These are phyloP conservation scores for Opeltia flavorubescens DNA, from an alignment of 495 filamentous ascomycete genomes.

Conservation along the genomic window DNA sequence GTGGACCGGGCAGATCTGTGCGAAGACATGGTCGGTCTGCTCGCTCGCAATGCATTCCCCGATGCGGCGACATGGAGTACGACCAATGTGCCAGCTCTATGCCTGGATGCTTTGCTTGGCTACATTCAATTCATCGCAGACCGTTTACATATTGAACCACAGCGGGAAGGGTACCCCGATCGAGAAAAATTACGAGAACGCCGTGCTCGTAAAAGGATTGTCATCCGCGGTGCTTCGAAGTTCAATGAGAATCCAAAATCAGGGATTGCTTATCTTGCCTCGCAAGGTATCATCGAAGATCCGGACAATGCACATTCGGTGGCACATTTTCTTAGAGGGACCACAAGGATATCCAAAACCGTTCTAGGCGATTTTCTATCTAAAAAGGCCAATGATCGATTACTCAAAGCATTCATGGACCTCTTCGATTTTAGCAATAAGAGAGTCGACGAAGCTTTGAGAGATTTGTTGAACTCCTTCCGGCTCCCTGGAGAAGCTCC, in stretches of 20 bases:
- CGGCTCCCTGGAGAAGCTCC: slow-evolving; percentile 84
- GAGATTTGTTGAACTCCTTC: slow-evolving; percentile 81
- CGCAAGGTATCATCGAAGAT: slow-evolving; percentile 70
- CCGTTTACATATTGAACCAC: slow-evolving; percentile 57
- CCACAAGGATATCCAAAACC: slow-evolving; percentile 76
- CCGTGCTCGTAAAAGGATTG: slow-evolving; percentile 66
- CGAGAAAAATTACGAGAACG: slow-evolving; percentile 48
- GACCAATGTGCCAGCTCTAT: slow-evolving; percentile 91
- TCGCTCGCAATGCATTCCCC: slow-evolving; percentile 88
- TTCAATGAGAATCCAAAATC: slow-evolving; percentile 93
- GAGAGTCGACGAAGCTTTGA: slow-evolving; percentile 77
- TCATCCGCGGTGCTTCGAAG: slow-evolving; percentile 75
- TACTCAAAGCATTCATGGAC: slow-evolving; percentile 72
- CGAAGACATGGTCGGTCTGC: slow-evolving; percentile 83
- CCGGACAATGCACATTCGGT: slow-evolving; percentile 56
- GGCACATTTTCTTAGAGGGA: slow-evolving; percentile 72
- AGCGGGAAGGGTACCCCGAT: slow-evolving; percentile 53
- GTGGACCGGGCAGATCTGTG: slow-evolving; percentile 85
- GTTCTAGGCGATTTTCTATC: slow-evolving; percentile 84
- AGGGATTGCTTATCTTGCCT: slow-evolving; percentile 72
- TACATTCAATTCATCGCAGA: slow-evolving; percentile 88
- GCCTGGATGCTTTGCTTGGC: slow-evolving; percentile 78
- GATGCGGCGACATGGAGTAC: slow-evolving; percentile 99
- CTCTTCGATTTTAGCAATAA: slow-evolving; percentile 76
- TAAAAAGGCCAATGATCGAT: slow-evolving; percentile 68